A percentile compares a stretch with the other conserved stretches of the same genome.
Evolutionary conservation across 1,284 basidiomycete genomes (phyloP).

Genomic region (Hemileia vastatrix): DNA sequence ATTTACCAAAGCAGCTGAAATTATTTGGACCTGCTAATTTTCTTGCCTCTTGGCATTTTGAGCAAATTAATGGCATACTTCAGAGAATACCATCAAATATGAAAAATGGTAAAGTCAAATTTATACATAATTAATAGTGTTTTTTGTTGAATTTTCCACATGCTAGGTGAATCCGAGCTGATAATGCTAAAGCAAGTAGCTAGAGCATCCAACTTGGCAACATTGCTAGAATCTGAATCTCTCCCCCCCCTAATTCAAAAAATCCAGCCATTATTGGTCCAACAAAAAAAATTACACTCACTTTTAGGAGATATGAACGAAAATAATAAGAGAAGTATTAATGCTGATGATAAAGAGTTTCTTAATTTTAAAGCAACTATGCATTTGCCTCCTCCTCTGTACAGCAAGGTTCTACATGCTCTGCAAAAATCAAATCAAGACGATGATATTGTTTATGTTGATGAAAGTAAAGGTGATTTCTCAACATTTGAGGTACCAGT

Average conservation of each 20-base stretch:
- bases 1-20: conserved; percentile 4
- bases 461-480: conserved; percentile 1
- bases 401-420: no score
- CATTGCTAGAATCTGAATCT: not conserved
- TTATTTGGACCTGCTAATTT: conserved; percentile 11
- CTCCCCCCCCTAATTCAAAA: not conserved
- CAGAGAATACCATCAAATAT: conserved; percentile 12
- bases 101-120: not conserved
- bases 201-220: not conserved
- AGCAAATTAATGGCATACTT: conserved; percentile 17
- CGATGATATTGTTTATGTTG: not conserved
- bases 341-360: no score
- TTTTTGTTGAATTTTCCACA: not conserved
- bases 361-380: no score
- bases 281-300: not conserved
- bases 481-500: not conserved
- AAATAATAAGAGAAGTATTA: not conserved
- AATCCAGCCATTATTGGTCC: not conserved
- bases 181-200: not conserved
- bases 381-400: no score
- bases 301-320: not conserved
- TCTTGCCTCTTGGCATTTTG: conserved; percentile 17
- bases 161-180: not conserved
- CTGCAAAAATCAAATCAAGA: no score
- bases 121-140: no score